phyloP scores from a whole-genome alignment of 1,284 basidiomycete genomes.

The Phlebopus sp. region DNA sequence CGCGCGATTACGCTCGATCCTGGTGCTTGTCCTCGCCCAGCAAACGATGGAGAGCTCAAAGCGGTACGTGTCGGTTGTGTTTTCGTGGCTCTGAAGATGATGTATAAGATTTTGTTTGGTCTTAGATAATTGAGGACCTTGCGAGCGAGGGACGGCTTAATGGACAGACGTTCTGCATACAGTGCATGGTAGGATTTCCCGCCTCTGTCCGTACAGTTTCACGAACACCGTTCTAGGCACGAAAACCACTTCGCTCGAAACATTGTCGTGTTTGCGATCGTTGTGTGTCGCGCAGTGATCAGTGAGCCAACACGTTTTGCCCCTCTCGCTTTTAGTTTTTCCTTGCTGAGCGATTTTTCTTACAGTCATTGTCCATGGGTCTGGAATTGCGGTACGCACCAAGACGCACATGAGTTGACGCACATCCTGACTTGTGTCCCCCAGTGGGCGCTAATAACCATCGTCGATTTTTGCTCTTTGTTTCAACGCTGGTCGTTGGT shows the following conservation, averaged over 20 bases:
- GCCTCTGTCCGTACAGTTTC: neutral
- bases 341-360: conserved; percentile 7
- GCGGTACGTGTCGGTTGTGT: conserved; percentile 50
- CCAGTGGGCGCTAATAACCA: conserved; percentile 94
- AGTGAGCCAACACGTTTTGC: conserved; percentile 55
- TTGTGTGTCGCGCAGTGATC: conserved; percentile 88
- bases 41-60: conserved; percentile 80
- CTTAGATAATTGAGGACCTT: conserved; percentile 83
- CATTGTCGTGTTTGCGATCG: conserved; percentile 92
- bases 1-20: conserved; percentile 86
- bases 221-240: conserved; percentile 47
- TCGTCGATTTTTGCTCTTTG: conserved; percentile 91
- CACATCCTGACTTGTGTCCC: conserved; percentile 8
- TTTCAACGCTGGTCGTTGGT: conserved; percentile 79
- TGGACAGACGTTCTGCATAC: conserved; percentile 94
- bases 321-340: neutral
- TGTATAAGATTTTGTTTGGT: conserved; percentile 3
- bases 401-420: neutral
- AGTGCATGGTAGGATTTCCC: conserved; percentile 71
- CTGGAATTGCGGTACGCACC: conserved; percentile 89
- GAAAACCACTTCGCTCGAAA: conserved; percentile 91
- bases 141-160: conserved; percentile 87
- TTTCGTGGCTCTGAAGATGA: neutral
- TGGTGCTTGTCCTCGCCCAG: conserved; percentile 81
- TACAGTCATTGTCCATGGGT: conserved; percentile 96